Conservation (phyloP, 2,329 filamentous ascomycete species). For the Sarocladium brachiariae region DNA sequence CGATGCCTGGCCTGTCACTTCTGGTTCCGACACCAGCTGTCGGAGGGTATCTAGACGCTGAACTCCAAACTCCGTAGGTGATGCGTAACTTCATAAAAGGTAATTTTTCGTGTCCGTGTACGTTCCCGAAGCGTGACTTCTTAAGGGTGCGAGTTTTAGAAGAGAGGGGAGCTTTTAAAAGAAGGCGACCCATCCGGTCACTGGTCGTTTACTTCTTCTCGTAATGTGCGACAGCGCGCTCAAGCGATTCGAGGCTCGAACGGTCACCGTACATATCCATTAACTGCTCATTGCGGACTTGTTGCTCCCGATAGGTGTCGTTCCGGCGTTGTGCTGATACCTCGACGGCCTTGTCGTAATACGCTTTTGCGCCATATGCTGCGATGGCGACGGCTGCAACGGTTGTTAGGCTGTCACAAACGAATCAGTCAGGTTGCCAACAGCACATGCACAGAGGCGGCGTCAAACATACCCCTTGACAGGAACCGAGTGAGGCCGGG, state of each 20-base stretch:
- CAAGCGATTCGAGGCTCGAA: slow-evolving; percentile 39
- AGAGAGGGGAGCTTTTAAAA: too few species aligned
- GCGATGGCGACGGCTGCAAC: slow-evolving; percentile 24
- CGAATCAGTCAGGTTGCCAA: not conserved
- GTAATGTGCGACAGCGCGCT: slow-evolving; percentile 41
- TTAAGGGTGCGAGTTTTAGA: too few species aligned
- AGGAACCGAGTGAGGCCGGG: slow-evolving; percentile 21
- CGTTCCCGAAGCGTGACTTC: too few species aligned
- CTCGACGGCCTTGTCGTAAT: slow-evolving; percentile 22
- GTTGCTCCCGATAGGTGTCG: not conserved
- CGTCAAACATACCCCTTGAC: slow-evolving; percentile 24
- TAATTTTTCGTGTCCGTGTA: too few species aligned
- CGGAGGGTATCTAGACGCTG: not conserved
- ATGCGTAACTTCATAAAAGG: too few species aligned
- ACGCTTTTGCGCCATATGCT: slow-evolving; percentile 29
- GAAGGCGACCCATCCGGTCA: too few species aligned
- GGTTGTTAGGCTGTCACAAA: slow-evolving; percentile 23
- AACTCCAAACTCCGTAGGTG: not conserved
- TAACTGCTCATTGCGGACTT: slow-evolving; percentile 32
- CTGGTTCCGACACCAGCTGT: too few species aligned
- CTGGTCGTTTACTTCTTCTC: slow-evolving; percentile 24
- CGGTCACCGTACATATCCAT: slow-evolving; percentile 45
- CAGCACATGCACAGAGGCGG: too few species aligned
- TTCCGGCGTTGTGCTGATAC: slow-evolving; percentile 22
- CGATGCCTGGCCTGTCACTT: not conserved